Evolutionary conservation across 2,329 filamentous ascomycete species (phyloP).

Genomic region (Neonectria hederae): DNA sequence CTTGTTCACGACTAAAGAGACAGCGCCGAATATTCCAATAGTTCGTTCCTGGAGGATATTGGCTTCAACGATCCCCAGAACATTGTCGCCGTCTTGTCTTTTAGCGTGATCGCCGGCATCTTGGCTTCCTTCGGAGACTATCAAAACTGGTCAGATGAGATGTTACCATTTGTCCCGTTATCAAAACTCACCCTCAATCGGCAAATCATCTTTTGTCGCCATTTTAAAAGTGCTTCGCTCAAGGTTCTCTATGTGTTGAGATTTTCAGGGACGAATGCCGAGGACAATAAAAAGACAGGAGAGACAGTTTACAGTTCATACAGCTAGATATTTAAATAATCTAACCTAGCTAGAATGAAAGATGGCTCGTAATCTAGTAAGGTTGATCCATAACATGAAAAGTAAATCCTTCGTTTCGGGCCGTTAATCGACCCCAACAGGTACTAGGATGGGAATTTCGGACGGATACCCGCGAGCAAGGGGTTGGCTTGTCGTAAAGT

Average conservation of each 20-base stretch:
- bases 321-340: background rate
- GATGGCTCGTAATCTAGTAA: background rate
- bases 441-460: background rate
- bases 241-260: background rate
- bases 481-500: background rate
- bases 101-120: conserved; percentile 3
- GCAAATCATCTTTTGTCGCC: background rate
- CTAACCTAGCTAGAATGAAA: background rate
- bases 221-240: background rate
- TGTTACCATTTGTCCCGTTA: background rate
- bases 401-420: background rate
- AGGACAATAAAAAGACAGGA: background rate
- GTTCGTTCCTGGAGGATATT: conserved; percentile 29
- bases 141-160: background rate
- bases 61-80: conserved; percentile 4
- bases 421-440: background rate
- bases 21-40: conserved; percentile 35
- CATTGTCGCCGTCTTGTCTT: conserved; percentile 3
- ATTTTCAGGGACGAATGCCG: background rate
- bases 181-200: background rate
- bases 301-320: background rate
- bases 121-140: background rate
- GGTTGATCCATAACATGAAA: background rate
- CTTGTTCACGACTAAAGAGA: conserved; percentile 38
- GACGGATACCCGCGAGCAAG: background rate